Conservation (phyloP, 2,329 filamentous ascomycete species). For the Sclerotinia glacialis region DNA sequence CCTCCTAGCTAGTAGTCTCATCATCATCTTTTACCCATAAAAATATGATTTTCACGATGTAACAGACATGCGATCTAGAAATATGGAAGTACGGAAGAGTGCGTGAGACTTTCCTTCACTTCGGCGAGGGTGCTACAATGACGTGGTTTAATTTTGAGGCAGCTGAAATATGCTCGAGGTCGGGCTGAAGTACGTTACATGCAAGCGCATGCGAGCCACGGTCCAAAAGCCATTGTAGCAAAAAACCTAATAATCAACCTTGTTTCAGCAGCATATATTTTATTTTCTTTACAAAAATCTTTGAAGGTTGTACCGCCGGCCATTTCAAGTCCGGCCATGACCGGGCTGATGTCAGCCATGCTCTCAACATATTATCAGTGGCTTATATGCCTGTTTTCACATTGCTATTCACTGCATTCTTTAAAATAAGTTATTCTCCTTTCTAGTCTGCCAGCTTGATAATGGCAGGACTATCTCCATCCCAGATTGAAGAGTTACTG, state of each 20-base stretch:
- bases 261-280: background rate
- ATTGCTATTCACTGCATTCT: background rate
- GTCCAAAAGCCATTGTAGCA: background rate
- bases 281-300: background rate
- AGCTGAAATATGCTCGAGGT: background rate
- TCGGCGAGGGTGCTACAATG: background rate
- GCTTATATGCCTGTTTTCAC: background rate
- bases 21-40: background rate
- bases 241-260: background rate
- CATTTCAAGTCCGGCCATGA: slow-evolving; percentile 8
- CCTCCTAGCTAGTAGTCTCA: background rate
- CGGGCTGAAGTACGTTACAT: background rate
- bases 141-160: background rate
- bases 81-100: too few species aligned
- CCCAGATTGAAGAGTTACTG: background rate
- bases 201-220: slow-evolving; percentile 6
- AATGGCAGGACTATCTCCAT: slow-evolving; percentile 1
- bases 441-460: background rate
- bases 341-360: slow-evolving; percentile 13
- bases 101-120: background rate
- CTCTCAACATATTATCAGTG: background rate
- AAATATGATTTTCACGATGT: background rate
- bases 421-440: background rate
- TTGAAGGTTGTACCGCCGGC: background rate
- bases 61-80: accelerated